Base-by-base conservation (phyloP, 352 stramenopile species). In the Phytophthora brassicae region DNA sequence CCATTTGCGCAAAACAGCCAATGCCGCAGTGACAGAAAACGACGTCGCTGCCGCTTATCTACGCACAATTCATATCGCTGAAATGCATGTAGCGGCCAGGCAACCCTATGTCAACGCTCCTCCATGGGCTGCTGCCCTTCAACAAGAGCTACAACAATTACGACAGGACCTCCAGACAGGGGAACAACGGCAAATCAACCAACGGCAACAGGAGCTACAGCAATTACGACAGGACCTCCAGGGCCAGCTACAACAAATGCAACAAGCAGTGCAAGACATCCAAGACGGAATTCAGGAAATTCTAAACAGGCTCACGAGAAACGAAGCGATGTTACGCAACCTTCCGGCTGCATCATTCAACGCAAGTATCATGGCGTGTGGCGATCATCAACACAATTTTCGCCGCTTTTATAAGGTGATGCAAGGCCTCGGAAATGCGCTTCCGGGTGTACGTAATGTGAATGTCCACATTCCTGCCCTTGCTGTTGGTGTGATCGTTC, bases 401-500 rank as follows among this genome's bases (percentile, higher is more conserved):
- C 41, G 41, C 26, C 52, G 29, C 22, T 50, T 60, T 13, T 17
- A 36, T 6, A 60, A 60, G 41, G 16, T 8, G 19, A 52, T 4
- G n/a, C 20, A 19, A 26, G 52, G 41, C 7, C 39, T 43, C 8
- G 52, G 52, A 9, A 19, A 11, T 13, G 7, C 14, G 22, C 39
- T 60, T n/a, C 52, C 52, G 17, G 11, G 29, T 36, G 28, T n/a
- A 7, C 12, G 12, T 26, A 28, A 12, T 24, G 28, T 41, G 16
- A 7, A 1, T 23, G 12, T 2, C 16, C 16, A 17, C 6, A 29
- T 51, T 12, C 52, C 52, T 20, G 9, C 12, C 9, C 41, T 60
- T 8, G 6, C 28, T 9, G 39, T 60, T 11, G 52, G 52, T 23
- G 39, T 44, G 16, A n/a, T 51, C 16, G 52, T 60, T 39, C 52